Conservation (phyloP, 257 asterid genomes). For the Ilex asprella region DNA sequence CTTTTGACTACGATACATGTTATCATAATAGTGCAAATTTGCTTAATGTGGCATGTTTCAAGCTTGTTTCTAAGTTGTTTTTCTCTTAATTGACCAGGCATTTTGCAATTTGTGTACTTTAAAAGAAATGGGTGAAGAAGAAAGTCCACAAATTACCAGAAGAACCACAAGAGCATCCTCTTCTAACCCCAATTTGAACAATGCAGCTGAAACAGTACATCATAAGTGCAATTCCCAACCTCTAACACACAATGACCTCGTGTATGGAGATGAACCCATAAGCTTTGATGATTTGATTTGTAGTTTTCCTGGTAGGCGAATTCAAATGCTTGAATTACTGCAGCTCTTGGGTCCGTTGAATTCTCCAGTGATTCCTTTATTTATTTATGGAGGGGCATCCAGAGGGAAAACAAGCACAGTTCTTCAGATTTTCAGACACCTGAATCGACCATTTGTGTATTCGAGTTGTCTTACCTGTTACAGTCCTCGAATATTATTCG, state of each 20-base stretch:
- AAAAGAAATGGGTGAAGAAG: constrained; percentile 45
- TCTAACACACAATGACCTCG: constrained; percentile 40
- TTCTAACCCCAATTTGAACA: constrained; percentile 32
- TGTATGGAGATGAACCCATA: constrained; percentile 31
- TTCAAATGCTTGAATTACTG: constrained; percentile 53
- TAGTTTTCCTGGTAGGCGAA: constrained; percentile 61
- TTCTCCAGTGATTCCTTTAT: constrained; percentile 69
- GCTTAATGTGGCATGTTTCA: not conserved
- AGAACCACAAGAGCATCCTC: constrained; percentile 60
- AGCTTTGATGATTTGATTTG: constrained; percentile 52
- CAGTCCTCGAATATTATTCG: constrained; percentile 71
- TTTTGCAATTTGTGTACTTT: constrained; percentile 13
- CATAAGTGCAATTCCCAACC: constrained; percentile 12
- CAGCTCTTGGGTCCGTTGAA: constrained; percentile 66
- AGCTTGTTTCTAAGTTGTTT: not conserved
- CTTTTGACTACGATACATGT: too few relatives aligned
- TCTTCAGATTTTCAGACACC: constrained; percentile 51
- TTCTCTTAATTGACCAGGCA: not conserved
- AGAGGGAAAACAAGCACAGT: constrained; percentile 73
- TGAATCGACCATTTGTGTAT: constrained; percentile 74
- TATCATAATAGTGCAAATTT: not conserved
- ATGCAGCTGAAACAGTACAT: constrained; percentile 29
- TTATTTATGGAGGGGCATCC: constrained; percentile 82
- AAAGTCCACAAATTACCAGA: constrained; percentile 36
- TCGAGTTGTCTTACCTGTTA: constrained; percentile 69